Evolutionary conservation across 2,329 filamentous ascomycete genomes (phyloP), one percentile per base, ranked within the genome.

Genomic region (Penicillium sp.): DNA sequence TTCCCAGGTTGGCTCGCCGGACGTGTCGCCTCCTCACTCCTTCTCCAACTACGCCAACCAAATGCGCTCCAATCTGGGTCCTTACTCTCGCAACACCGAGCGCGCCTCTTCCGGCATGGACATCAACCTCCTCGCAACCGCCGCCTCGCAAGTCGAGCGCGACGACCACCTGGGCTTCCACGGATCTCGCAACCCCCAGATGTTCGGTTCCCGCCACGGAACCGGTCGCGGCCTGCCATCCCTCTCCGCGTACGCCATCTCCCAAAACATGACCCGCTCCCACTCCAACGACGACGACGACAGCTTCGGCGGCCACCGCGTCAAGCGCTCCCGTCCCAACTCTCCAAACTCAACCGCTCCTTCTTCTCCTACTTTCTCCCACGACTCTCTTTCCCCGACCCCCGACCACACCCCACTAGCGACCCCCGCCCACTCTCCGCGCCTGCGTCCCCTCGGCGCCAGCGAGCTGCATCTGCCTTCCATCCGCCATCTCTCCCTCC

Each of bases 401-500:
- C 94, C 93, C 10, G 93, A 97, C 69, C 92, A 97, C 79, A 97
- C 94, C n/a, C 93, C 93, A n/a, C 86, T 97, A 52, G 93, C 92
- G 27, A 99, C 93, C 5, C 93, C 93, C 4, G 93, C 92, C 41
- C 94, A 97, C 75, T 97, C 92, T 16, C 94, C 94, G 48, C 90
- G 94, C 41, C 81, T 99, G 63, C 84, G 92, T 56, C 90, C 93
- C 3, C 88, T 89, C 68, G 84, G 82, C 52, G 79, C 82, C 58
- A 81, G 79, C 61, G 86, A 88, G 61, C 82, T 93, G 65, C 92
- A 97, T 72, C 81, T 97, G 50, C 93, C 94, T 31, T 91, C 90
- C 41, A 86, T 99, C 65, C 88, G 94, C 58, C 84, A 89, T 65
- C 74, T 89, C 50, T 86, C 84, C 31, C 76, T 90, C 16, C 82